Evolutionary conservation across 768 basidiomycete genomes (phyloP), one percentile per base, ranked within the genome.

Genomic region (Tulasnella sp.): DNA sequence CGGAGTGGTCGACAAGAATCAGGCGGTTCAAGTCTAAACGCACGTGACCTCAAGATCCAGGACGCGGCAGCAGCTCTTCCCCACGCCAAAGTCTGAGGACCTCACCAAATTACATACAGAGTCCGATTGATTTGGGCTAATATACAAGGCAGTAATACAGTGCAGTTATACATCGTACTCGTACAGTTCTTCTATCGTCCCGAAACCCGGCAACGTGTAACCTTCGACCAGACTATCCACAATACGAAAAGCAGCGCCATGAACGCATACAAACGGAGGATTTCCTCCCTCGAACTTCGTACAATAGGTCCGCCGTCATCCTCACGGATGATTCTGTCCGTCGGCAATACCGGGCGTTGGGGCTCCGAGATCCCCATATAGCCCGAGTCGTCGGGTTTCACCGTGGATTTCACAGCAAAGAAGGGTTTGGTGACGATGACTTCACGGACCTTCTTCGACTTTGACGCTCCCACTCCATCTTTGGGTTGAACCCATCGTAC

Each of bases 1-100:
- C 31, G 62, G 31, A 27, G 62, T 68, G 62, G 62, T 68, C 62
- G 62, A 68, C 62, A 68, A 36, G 62, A 68, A 68, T 68, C 62
- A 68, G n/a, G 62, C 62, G 62, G 62, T 68, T 68, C 62, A 68
- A 68, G 62, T 68, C 62, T 12, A 27, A 68, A 68, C 62, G 19
- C 62, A 68, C 62, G 62, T 68, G 62, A 68, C 62, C 36, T 27
- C 62, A 16, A 3, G 62, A 36, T 68, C 34, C 62, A 68, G 62
- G 62, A 68, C 14, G 62, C 62, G 62, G 27, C 62, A 36, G 62
- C 31, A 68, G 31, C 62, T 68, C 62, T 68, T 68, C 42, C 42
- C 42, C 42, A 44, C 42, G 42, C 44, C 34, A 36, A 68, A 68
- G 27, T 36, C 62, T 68, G 16, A 68, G 7, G 62, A 36, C 6